Percentiles rank a stretch among this genome's conserved stretches.
Evolutionary conservation across 108 stramenopile species (phyloP).

Genomic region (Conticribra weissflogii): DNA sequence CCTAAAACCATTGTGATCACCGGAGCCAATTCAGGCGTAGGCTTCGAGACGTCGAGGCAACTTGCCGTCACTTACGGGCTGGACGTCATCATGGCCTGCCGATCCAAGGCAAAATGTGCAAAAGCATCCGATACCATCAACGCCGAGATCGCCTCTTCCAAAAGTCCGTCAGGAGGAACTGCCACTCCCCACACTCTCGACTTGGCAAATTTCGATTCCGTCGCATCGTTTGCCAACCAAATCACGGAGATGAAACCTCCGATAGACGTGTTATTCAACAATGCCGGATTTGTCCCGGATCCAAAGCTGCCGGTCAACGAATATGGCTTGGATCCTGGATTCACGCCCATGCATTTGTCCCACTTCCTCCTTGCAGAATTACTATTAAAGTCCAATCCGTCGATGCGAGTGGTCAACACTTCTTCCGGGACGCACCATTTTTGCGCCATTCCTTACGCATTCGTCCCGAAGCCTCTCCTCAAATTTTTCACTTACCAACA

Average conservation of each 20-base stretch:
- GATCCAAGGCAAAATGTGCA: constrained; percentile 31
- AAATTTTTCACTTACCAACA: background rate
- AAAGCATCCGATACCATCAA: constrained; percentile 24
- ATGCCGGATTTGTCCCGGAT: constrained; percentile 34
- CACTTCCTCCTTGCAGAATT: constrained; percentile 40
- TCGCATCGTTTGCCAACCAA: constrained; percentile 23
- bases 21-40: constrained; percentile 85
- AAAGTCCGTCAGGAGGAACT: background rate
- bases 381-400: constrained; percentile 29
- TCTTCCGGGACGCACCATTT: constrained; percentile 39
- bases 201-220: constrained; percentile 38
- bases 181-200: constrained; percentile 32
- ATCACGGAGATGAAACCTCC: constrained; percentile 1
- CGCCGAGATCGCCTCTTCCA: constrained; percentile 13
- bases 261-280: constrained; percentile 38
- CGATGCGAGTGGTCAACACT: constrained; percentile 39
- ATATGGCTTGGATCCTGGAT: constrained; percentile 34
- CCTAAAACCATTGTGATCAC: constrained; percentile 68
- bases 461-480: constrained; percentile 1
- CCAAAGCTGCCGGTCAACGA: constrained; percentile 21
- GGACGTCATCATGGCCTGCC: constrained; percentile 42
- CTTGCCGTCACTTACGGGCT: constrained; percentile 41
- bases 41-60: constrained; percentile 60
- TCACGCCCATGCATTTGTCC: constrained; percentile 44
- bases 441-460: constrained; percentile 33